Evolutionary conservation across 2,329 filamentous ascomycete species (phyloP), one percentile per base, ranked within the genome.

Genomic region (Fulvia fulva): DNA sequence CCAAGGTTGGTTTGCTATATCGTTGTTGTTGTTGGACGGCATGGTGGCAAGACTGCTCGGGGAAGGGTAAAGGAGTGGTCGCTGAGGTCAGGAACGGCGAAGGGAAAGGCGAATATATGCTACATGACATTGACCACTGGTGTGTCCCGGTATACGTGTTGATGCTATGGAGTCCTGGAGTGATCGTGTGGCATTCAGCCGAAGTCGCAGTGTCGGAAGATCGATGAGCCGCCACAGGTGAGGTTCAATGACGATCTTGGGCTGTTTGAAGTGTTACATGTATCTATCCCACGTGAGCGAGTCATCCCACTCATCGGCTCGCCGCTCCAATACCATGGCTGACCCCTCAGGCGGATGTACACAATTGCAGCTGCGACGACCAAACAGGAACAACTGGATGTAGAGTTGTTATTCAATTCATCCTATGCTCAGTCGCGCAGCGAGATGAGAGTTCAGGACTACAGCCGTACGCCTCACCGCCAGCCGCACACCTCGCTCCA

Each of bases 1-100:
- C 69, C 70, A 69, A 5, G 28, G 12, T 47, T 60, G 53, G 11
- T 7, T n/a, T n/a, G 43, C 23, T 22, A 57, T 21, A 23, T n/a
- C 5, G 6, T 14, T 52, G 28, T 12, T 50, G 14, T 5, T 50
- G 14, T 16, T 7, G 19, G 54, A 32, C 8, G 44, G 16, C 51
- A 58, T 53, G 37, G 8, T 41, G 37, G 14, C 14, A n/a, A n/a
- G 37, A 3, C 7, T 41, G 37, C 14, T 41, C 37, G 16, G 19
- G 5, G 4, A 4, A 41, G 37, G 37, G 1, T 21, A 25, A 8
- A 11, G 23, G 2, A 16, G 25, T 30, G 23, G 22, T 50, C 3
- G 14, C 21, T 11, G 23, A 21, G 45, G 25, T 12, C 9, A 25
- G 19, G 14, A 19, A n/a, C n/a, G 8, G 8, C 3, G 12, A n/a